These are phyloP conservation scores for Neurospora cerealis DNA, from an alignment of 495 filamentous ascomycete species.

Conservation along the genomic window DNA sequence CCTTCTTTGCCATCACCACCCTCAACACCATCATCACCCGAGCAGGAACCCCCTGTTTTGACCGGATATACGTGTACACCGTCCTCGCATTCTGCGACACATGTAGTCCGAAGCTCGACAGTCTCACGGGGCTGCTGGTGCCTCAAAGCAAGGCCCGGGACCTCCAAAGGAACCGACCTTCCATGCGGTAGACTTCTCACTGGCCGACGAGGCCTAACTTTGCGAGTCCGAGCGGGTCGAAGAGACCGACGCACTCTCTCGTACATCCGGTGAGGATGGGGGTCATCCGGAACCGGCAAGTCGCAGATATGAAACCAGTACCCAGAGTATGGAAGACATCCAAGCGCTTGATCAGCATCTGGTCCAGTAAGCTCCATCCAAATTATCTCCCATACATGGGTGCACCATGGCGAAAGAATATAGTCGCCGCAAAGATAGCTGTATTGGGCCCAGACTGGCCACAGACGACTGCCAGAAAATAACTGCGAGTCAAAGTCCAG, in stretches of 20 bases:
- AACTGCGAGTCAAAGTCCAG: background rate
- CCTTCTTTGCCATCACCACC: background rate
- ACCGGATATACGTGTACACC: background rate
- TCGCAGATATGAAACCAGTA: background rate
- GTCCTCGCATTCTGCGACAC: background rate
- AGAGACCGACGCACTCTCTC: background rate
- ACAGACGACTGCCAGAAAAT: background rate
- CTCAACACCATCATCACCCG: background rate
- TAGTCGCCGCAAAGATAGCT: background rate
- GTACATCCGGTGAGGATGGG: background rate
- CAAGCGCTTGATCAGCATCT: background rate
- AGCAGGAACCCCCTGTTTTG: background rate
- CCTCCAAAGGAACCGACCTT: background rate
- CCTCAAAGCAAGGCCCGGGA: background rate
- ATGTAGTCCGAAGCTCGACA: background rate
- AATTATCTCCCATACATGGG: too few relatives aligned
- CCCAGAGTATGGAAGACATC: background rate
- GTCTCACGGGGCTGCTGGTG: background rate
- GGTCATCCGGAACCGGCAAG: background rate
- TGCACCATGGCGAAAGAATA: too few relatives aligned
- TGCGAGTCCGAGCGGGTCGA: background rate
- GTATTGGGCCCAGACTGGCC: background rate
- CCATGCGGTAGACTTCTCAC: background rate
- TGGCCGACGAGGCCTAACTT: background rate
- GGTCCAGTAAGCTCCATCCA: background rate